Base-by-base conservation (phyloP, 2,329 filamentous ascomycete genomes). In the Alternaria postmessia region DNA sequence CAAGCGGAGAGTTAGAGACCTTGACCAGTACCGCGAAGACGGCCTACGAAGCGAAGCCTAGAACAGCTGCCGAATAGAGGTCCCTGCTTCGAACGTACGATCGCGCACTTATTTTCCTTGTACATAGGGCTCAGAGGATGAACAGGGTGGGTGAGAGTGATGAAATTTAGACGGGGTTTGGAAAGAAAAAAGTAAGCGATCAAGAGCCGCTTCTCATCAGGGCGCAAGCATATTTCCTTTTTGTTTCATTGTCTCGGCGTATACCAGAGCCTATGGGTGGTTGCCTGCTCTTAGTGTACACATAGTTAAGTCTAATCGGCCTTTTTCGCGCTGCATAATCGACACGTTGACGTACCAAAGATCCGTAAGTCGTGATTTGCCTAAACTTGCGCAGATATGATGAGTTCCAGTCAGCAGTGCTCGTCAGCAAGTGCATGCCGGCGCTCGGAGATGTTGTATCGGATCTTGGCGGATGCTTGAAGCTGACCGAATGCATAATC, bases 1-100 rank as follows among this genome's bases (percentile, higher is more conserved):
- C 85, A 74, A 89, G 84, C 62, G 89, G 89, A 1, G 76, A 78
- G 46, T 75, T 90, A 63, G 88, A 89, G 1, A 74, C 75, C 1
- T 75, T 91, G 42, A 70, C 83, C 41, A 83, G 83, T 46, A 83
- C 85, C 16, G 89, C 89, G n/a, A 80, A 81, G 73, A 80, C 80
- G 66, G 84, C 84, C 16, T 78, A 78, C 20, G 65, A 71, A 24
- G 54, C 42, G 14, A 61, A 53, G 46, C 9, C 28, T 18, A 30
- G 9, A 5, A 8, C 18, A 20, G 30, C 51, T 32, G 20, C 20
- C 12, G 14, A 11, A 34, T 53, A 53, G 41, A 18, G 12, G 3
- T 44, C 26, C 11, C 9, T 24, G 46, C 30, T 8, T 36, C n/a
- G 5, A 30, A 9, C 14, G 20, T 38, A 49, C 5, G 20, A 34